A percentile compares a stretch with the other conserved stretches of the same genome.
These are phyloP conservation scores for Tulasnella sp. DNA, from an alignment of 768 basidiomycete genomes.

Conservation along the genomic window DNA sequence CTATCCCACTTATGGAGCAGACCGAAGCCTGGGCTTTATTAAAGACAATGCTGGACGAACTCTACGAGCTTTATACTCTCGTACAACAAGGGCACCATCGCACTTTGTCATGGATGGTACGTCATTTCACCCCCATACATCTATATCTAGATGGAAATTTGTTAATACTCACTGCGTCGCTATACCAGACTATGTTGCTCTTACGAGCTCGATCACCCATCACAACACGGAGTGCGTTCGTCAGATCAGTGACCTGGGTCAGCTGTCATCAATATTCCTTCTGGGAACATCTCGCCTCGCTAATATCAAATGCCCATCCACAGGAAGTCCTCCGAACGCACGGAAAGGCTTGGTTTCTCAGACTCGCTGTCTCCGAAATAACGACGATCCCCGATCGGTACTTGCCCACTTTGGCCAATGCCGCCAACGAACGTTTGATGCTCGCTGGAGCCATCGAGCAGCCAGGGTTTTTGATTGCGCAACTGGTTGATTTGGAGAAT, in stretches of 20 bases:
- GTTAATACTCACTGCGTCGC: too few species aligned
- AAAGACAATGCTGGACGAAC: slow-evolving; percentile 17
- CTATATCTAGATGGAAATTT: too few species aligned
- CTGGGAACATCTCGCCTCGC: too few species aligned
- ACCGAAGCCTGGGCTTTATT: slow-evolving; percentile 16
- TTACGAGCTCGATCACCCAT: background rate
- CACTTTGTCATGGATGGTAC: slow-evolving; percentile 6
- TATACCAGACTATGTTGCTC: background rate
- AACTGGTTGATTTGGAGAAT: background rate
- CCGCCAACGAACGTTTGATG: too few species aligned
- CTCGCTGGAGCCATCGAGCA: background rate
- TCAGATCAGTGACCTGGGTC: too few species aligned
- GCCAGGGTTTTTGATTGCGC: background rate
- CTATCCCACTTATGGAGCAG: slow-evolving; percentile 16
- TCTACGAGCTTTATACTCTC: slow-evolving; percentile 11
- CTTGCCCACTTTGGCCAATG: too few species aligned
- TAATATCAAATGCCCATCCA: too few species aligned
- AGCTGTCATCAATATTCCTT: too few species aligned
- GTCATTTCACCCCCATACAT: background rate
- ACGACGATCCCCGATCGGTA: too few species aligned
- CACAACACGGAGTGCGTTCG: background rate
- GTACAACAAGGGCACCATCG: background rate
- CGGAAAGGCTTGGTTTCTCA: too few species aligned
- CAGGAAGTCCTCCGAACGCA: too few species aligned
- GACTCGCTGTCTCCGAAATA: too few species aligned